Conservation (phyloP, 345 rosid genomes). For the Erucastrum elatum region DNA sequence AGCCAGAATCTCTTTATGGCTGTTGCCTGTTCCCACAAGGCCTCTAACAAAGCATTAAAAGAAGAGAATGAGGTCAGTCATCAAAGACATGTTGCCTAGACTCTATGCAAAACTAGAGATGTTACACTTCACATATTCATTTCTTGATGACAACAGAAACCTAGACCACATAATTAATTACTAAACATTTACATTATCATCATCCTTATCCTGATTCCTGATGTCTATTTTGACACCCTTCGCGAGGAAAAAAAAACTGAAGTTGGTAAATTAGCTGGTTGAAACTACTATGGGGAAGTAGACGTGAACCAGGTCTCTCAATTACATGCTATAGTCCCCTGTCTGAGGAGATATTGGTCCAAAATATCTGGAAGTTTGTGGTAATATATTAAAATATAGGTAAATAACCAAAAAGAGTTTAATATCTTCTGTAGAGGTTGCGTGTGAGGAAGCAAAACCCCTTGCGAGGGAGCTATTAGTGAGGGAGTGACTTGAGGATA, state of each 20-base stretch:
- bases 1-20: constrained; percentile 30
- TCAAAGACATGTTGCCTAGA: constrained; percentile 38
- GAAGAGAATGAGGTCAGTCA: constrained; percentile 28
- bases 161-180: constrained; percentile 21
- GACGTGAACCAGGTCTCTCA: not conserved
- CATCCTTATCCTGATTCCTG: constrained; percentile 4
- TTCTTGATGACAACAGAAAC: constrained; percentile 35
- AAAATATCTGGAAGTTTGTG: not conserved
- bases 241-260: not conserved
- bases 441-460: constrained; percentile 44
- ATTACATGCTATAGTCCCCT: not conserved
- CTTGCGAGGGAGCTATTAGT: constrained; percentile 24
- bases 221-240: constrained; percentile 12
- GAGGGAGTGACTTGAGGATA: constrained; percentile 38
- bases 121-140: constrained; percentile 29
- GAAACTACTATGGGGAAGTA: not conserved
- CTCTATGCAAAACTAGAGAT: constrained; percentile 36
- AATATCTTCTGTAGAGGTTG: constrained; percentile 35
- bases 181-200: constrained; percentile 1
- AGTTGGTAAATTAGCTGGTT: not conserved
- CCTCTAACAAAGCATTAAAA: constrained; percentile 29
- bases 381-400: not conserved
- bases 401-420: constrained; percentile 17
- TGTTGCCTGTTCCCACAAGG: constrained; percentile 33
- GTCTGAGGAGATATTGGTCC: not conserved